Evolutionary conservation across 1,284 basidiomycete species (phyloP).

Genomic region (Rhodotorula sp.): DNA sequence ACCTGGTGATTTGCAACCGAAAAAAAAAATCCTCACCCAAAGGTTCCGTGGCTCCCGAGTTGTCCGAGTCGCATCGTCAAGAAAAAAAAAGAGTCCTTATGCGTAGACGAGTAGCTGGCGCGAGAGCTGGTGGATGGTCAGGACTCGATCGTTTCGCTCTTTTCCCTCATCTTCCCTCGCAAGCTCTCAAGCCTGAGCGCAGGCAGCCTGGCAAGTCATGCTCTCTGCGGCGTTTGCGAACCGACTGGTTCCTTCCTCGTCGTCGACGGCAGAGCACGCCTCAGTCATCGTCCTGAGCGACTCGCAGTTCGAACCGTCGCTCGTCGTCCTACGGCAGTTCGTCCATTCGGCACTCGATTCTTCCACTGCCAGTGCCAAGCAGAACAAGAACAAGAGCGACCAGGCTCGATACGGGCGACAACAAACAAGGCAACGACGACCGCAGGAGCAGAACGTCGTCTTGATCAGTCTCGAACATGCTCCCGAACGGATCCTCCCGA

Average conservation of each 20-base stretch:
- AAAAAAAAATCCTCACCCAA: no score
- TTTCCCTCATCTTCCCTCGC: no score
- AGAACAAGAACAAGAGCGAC: no score
- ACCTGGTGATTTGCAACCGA: no score
- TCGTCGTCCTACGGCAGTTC: conserved; percentile 28
- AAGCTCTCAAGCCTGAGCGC: no score
- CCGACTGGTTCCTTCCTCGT: background rate
- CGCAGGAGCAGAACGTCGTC: conserved; percentile 7
- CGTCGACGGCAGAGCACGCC: background rate
- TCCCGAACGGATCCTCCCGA: conserved; percentile 7
- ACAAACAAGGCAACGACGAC: background rate
- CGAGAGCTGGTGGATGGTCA: no score
- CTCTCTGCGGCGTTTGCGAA: conserved; percentile 11
- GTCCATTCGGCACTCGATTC: conserved; percentile 19
- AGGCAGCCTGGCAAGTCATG: background rate
- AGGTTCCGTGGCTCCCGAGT: no score
- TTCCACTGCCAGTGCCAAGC: background rate
- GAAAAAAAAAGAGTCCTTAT: no score
- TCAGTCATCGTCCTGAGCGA: conserved; percentile 37
- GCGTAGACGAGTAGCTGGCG: no score
- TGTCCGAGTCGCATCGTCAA: no score
- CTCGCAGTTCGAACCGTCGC: conserved; percentile 35
- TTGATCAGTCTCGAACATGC: conserved; percentile 17
- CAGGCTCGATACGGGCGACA: no score
- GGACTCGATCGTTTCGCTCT: no score